Evolutionary conservation across 208 protist species (phyloP).

Genomic region (Crithidia bombi): DNA sequence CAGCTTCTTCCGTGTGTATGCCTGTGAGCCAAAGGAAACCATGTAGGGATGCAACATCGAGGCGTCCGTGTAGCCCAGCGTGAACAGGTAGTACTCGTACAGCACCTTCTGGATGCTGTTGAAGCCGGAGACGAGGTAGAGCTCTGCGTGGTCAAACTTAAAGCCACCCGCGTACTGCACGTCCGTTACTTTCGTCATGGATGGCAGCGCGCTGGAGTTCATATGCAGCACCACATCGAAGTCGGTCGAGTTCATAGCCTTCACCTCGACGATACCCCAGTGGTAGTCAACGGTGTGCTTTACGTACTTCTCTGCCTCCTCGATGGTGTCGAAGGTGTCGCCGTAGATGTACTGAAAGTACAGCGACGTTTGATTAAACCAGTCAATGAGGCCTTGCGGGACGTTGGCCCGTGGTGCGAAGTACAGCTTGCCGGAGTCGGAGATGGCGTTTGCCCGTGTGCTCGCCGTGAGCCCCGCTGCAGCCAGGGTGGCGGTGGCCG

Average conservation of each 20-base stretch:
- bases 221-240: slow-evolving; percentile 60
- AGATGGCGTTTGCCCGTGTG: slow-evolving; percentile 41
- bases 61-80: slow-evolving; percentile 31
- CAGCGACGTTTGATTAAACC: slow-evolving; percentile 30
- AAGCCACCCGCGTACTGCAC: slow-evolving; percentile 45
- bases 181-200: slow-evolving; percentile 28
- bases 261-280: slow-evolving; percentile 57
- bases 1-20: slow-evolving; percentile 50
- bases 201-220: slow-evolving; percentile 45
- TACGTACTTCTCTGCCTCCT: slow-evolving; percentile 37
- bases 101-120: slow-evolving; percentile 43
- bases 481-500: slow-evolving; percentile 21
- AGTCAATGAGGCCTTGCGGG: slow-evolving; percentile 35
- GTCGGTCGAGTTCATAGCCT: slow-evolving; percentile 33
- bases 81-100: slow-evolving; percentile 45
- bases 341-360: slow-evolving; percentile 55
- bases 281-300: slow-evolving; percentile 23
- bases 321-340: slow-evolving; percentile 42
- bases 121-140: slow-evolving; percentile 65
- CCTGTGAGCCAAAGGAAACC: slow-evolving; percentile 33
- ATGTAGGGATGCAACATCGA: slow-evolving; percentile 37
- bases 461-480: slow-evolving; percentile 27
- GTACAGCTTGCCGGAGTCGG: slow-evolving; percentile 49
- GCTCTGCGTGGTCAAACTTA: slow-evolving; percentile 33
- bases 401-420: slow-evolving; percentile 37